Conservation (phyloP, 2,329 filamentous ascomycete genomes). For the Ophiostoma sp. region DNA sequence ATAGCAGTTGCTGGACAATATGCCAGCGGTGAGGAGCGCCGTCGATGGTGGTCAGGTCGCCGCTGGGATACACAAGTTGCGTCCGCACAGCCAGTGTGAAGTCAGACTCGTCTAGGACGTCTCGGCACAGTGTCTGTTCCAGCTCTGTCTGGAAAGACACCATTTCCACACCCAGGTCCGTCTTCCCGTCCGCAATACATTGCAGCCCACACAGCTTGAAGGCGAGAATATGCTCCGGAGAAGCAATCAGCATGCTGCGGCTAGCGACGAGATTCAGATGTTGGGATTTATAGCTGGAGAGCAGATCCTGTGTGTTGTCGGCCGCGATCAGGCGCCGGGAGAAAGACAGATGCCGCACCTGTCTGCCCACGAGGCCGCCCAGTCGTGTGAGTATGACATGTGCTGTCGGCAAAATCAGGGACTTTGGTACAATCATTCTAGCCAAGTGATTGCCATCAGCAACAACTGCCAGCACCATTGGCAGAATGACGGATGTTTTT, state of each 20-base stretch:
- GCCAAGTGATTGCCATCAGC: slow-evolving; percentile 45
- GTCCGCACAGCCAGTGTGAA: slow-evolving; percentile 50
- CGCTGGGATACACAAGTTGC: slow-evolving; percentile 54
- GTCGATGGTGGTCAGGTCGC: slow-evolving; percentile 45
- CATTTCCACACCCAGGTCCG: slow-evolving; percentile 42
- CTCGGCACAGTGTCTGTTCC: slow-evolving; percentile 42
- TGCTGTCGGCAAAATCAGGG: slow-evolving; percentile 53
- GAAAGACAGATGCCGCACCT: slow-evolving; percentile 54
- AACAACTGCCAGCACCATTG: slow-evolving; percentile 45
- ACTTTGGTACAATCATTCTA: slow-evolving; percentile 52
- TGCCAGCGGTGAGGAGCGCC: slow-evolving; percentile 51
- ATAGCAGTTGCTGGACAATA: slow-evolving; percentile 39
- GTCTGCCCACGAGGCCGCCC: slow-evolving; percentile 49
- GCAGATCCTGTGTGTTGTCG: neutral
- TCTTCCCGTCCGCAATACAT: slow-evolving; percentile 45
- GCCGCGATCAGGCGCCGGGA: slow-evolving; percentile 45
- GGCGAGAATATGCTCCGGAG: slow-evolving; percentile 61
- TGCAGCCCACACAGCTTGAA: slow-evolving; percentile 60
- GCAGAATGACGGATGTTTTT: slow-evolving; percentile 54
- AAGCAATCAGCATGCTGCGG: slow-evolving; percentile 52
- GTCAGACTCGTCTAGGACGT: slow-evolving; percentile 62
- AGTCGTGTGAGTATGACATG: slow-evolving; percentile 52
- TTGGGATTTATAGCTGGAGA: neutral
- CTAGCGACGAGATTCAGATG: slow-evolving; percentile 38
- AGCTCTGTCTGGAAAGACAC: slow-evolving; percentile 49